Evolutionary conservation across 1,284 basidiomycete genomes (phyloP).

Genomic region (Microbotryomycetes sp.): DNA sequence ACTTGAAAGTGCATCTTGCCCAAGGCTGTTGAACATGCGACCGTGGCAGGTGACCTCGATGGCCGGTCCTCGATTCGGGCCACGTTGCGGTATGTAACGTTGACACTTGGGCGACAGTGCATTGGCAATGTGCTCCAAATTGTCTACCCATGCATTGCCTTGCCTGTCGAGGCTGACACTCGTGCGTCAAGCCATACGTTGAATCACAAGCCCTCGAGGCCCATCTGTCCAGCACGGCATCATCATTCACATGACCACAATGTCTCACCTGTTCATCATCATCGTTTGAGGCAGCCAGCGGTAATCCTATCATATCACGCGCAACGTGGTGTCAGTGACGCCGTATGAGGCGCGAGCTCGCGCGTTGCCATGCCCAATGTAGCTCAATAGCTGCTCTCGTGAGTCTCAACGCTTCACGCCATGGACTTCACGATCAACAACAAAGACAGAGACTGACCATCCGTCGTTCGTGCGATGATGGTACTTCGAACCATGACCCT

Average conservation of each 20-base stretch:
- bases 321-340: not conserved
- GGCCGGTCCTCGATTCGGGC: too few species aligned
- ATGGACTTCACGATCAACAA: not conserved
- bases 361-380: too few species aligned
- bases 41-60: too few species aligned
- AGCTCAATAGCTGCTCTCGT: too few species aligned
- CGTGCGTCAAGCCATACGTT: constrained; percentile 7
- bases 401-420: not conserved
- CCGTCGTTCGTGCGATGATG: constrained; percentile 80
- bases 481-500: constrained; percentile 86
- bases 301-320: constrained; percentile 50
- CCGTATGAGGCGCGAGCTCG: not conserved
- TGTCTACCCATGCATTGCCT: too few species aligned
- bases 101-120: too few species aligned
- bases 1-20: not conserved
- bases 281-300: constrained; percentile 87
- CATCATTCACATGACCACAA: not conserved
- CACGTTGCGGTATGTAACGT: too few species aligned
- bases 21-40: too few species aligned
- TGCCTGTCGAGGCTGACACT: too few species aligned
- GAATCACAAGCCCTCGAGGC: not conserved
- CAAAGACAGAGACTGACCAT: constrained; percentile 46
- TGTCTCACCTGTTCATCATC: constrained; percentile 68
- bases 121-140: too few species aligned
- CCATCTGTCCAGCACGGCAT: too few species aligned